Evolutionary conservation across 2,329 filamentous ascomycete genomes (phyloP), one percentile per base, ranked within the genome.

Genomic region (Periglandula ipomoeae): DNA sequence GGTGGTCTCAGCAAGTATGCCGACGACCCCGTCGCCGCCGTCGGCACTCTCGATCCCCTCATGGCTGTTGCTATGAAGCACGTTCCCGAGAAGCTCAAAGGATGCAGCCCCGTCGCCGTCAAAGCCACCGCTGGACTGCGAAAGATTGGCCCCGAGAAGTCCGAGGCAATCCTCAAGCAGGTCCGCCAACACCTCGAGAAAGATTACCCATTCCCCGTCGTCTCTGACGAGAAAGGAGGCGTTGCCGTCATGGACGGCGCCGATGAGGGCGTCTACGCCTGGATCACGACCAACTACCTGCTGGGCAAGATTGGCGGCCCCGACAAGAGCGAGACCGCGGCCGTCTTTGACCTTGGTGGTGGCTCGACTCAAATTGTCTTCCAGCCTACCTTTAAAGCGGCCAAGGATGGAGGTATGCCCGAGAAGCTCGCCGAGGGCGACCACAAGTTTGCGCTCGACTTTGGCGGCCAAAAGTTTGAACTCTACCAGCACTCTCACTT

Each of bases 321-420:
- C 2, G 91, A 96, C 64, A 82, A 90, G 65, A 89, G 81, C 54
- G 86, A 89, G 45, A 97, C 93, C 2, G 94, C 93, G 37, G 93
- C 93, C 45, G 82, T 96, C 51, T 95, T 98, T 61, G 93, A 98
- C 64, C 84, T 98, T 44, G 93, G 93, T 54, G 93, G 93, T 60
- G 93, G 93, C 47, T 96, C 90, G 20, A 98, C 94, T 13, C 93
- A 98, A 72, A 96, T 98, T 63, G 94, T 98, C 57, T 98, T 97
- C 68, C 83, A 98, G 73, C 94, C 94, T 20, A 95, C 85, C 46
- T 98, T 95, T 70, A 85, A 87, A 65, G 78, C 79, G 48, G 78
- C 79, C 49, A 69, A 78, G 48, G 73, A 77, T 44, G 87, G 87
- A 53, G 90, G 89, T 51, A 86, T 96, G 75, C 90, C 90, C 0